These are phyloP conservation scores for Cryphonectria parasitica DNA, from an alignment of 2,329 filamentous ascomycete genomes.

Conservation along the genomic window DNA sequence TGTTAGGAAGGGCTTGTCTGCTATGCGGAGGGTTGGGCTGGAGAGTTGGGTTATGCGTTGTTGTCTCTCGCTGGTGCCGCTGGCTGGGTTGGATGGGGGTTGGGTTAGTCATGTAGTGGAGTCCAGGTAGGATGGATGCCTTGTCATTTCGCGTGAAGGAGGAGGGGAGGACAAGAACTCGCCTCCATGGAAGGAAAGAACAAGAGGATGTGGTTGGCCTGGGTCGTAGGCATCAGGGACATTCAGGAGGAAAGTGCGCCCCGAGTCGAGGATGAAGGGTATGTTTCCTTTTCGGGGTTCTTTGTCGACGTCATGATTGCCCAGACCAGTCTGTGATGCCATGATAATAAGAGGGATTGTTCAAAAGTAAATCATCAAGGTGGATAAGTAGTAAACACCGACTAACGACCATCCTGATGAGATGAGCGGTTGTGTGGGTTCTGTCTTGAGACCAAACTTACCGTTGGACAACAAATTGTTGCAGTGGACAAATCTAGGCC, in stretches of 20 bases:
- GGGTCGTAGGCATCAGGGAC: constrained; percentile 31
- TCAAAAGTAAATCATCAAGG: neutral
- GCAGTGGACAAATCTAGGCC: neutral
- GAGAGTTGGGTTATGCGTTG: constrained; percentile 35
- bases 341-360: neutral
- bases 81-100: constrained; percentile 21
- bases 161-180: constrained; percentile 1
- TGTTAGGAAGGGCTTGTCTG: constrained; percentile 34
- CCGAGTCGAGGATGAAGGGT: constrained; percentile 31
- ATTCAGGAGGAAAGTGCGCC: constrained; percentile 35
- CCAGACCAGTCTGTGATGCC: constrained; percentile 11
- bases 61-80: constrained; percentile 33
- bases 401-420: neutral
- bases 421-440: neutral
- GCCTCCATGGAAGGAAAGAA: constrained; percentile 35
- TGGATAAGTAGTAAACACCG: neutral
- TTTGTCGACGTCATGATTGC: neutral
- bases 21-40: constrained; percentile 32
- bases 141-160: neutral
- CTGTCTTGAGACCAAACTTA: neutral
- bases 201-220: constrained; percentile 30
- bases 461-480: neutral
- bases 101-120: neutral
- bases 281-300: constrained; percentile 30
- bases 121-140: too few relatives aligned